Conservation (phyloP, 2,329 filamentous ascomycete species). For the Conoideocrella luteorostrata region DNA sequence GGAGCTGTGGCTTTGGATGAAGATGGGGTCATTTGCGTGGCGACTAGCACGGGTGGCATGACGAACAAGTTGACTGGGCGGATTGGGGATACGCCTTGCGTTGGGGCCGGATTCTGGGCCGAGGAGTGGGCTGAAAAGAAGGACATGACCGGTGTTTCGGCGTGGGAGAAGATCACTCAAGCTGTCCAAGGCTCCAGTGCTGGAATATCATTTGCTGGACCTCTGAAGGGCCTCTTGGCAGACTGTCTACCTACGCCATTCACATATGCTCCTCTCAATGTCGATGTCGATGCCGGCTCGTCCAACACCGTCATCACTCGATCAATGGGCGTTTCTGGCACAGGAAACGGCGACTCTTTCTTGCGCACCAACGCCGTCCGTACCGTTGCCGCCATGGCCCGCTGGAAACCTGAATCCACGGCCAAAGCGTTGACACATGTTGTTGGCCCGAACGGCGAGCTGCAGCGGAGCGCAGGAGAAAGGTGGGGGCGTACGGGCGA, state of each 20-base stretch:
- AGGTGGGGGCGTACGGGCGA: conserved; percentile 70
- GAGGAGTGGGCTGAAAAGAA: conserved; percentile 63
- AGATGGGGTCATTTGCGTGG: conserved; percentile 66
- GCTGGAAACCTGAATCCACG: conserved; percentile 51
- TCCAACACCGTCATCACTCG: conserved; percentile 13
- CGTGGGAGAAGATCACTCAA: conserved; percentile 11
- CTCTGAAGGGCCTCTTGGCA: conserved; percentile 43
- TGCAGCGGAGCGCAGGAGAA: conserved; percentile 67
- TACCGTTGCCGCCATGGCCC: conserved; percentile 66
- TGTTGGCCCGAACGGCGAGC: conserved; percentile 63
- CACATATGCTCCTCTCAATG: conserved; percentile 30
- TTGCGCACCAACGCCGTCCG: conserved; percentile 64
- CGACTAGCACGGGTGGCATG: conserved; percentile 66
- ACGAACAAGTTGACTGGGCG: conserved; percentile 85
- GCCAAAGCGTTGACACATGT: conserved; percentile 56
- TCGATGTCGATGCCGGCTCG: neutral
- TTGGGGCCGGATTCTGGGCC: conserved; percentile 85
- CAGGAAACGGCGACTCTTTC: conserved; percentile 86
- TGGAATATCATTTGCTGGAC: conserved; percentile 22
- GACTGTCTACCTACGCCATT: conserved; percentile 54
- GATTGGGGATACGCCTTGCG: conserved; percentile 77
- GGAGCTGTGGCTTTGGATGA: conserved; percentile 76
- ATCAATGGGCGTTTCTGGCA: conserved; percentile 63
- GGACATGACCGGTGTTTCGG: conserved; percentile 15
- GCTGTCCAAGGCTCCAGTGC: conserved; percentile 3